Base-by-base conservation (phyloP, 352 stramenopile genomes). In the Globisporangium abappressorium region DNA sequence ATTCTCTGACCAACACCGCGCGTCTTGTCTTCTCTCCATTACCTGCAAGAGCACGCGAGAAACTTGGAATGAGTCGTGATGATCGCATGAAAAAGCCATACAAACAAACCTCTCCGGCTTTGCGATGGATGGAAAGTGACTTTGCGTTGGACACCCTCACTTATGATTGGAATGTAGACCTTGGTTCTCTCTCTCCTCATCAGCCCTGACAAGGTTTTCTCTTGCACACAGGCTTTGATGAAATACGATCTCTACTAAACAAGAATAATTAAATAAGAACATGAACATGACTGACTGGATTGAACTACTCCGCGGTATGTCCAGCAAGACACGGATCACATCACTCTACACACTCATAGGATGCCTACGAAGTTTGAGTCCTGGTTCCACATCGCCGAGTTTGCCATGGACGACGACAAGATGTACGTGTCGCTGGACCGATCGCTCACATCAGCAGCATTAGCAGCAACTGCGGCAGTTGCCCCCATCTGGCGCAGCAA, bases 401-500 rank as follows among this genome's bases (percentile, higher is more conserved):
- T 26, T 12, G 38, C 54, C 15, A 30, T 28, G 1, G 62, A 62
- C 53, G 63, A 55, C 54, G 63, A 57, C 54, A 54, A 63, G 2
- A 56, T 15, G 38, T 33, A 49, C 28, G 63, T 57, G 18, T 46
- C 63, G 36, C 30, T 38, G 11, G 58, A 55, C 12, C 43, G 58
- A 14, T 64, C 57, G 58, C 24, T 26, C 24, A n/a, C 26, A 7
- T 9, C 22, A 15, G n/a, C 64, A 43, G 36, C 36, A 15, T 43
- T 43, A 43, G 36, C 36, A 43, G 36, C 11, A 18, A 5, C 36
- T 5, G 33, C 3, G 14, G n/a, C 14, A 3, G 20, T 57, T 22
- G 49, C 55, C n/a, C 22, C 59, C 55, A 73, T 61, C 55, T 78
- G 71, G 15, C 78, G 76, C 51, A 88, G 63, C 14, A 69, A 33